Conservation (phyloP, 208 protist genomes). For the Naegleria gruberi region DNA sequence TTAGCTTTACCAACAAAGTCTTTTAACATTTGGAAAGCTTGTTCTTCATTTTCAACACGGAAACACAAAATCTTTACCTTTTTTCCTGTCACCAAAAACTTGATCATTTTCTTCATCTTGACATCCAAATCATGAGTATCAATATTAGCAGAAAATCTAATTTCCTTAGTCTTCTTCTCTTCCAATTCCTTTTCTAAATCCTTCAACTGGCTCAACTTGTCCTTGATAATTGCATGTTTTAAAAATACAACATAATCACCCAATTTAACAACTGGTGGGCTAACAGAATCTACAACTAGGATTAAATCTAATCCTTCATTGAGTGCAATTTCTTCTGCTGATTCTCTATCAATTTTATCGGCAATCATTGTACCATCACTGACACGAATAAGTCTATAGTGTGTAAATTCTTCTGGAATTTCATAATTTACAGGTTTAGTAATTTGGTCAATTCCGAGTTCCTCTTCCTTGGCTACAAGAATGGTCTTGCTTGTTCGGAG, state of each 20-base stretch:
- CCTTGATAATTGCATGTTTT: background rate
- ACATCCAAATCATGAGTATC: background rate
- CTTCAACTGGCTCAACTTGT: background rate
- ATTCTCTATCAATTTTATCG: background rate
- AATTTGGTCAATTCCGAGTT: background rate
- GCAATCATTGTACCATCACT: background rate
- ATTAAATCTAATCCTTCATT: background rate
- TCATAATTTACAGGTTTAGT: background rate
- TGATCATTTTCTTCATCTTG: background rate
- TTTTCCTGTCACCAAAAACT: background rate
- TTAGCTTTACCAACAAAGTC: background rate
- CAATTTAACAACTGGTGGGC: background rate
- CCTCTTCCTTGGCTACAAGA: background rate
- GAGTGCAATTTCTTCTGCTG: background rate
- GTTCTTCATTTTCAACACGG: background rate
- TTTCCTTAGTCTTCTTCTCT: constrained; percentile 1
- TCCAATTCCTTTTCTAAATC: background rate
- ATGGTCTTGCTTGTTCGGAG: background rate
- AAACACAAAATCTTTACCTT: background rate
- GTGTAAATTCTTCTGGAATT: background rate
- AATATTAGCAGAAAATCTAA: background rate
- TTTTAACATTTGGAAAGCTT: background rate
- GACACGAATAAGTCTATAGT: background rate
- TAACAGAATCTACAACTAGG: background rate
- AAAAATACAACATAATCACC: background rate